Percentiles rank a stretch among this genome's conserved stretches.
phyloP scores from a whole-genome alignment of 2,329 filamentous ascomycete species.

The Fusarium pseudonygamai region DNA sequence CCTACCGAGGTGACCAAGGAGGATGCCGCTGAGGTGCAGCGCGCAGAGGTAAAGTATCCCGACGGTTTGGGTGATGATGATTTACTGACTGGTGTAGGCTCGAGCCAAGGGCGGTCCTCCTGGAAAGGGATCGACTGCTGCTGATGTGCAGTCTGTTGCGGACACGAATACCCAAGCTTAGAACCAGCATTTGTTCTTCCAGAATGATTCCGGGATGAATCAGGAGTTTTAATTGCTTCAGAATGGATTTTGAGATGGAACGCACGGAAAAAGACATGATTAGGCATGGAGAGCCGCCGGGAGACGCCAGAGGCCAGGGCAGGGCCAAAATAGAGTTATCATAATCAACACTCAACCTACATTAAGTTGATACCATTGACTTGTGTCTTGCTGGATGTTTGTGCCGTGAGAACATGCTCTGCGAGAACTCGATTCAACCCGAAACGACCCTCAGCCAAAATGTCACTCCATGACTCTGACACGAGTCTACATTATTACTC shows the following conservation, averaged over 20 bases:
- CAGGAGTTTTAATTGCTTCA: accelerated
- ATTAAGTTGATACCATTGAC: accelerated
- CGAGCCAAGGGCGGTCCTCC: neutral
- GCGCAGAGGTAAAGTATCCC: neutral
- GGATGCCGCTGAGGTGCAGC: neutral
- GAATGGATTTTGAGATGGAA: neutral
- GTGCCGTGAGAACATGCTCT: accelerated
- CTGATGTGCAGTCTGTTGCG: neutral
- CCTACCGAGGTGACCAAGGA: neutral
- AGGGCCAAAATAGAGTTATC: accelerated
- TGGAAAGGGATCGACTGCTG: neutral
- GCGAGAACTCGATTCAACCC: no score
- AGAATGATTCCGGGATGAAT: neutral
- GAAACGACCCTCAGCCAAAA: no score
- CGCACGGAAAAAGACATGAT: neutral
- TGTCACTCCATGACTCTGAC: no score
- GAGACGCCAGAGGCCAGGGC: accelerated
- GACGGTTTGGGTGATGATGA: accelerated
- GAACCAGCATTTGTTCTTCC: accelerated
- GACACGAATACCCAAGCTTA: neutral
- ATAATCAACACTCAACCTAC: no score
- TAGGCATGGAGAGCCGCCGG: accelerated
- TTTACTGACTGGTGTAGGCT: neutral
- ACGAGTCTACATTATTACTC: no score
- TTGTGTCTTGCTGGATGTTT: accelerated